phyloP scores from a whole-genome alignment of 148 eudicot genomes.

The Vaccinium vitisidaea region DNA sequence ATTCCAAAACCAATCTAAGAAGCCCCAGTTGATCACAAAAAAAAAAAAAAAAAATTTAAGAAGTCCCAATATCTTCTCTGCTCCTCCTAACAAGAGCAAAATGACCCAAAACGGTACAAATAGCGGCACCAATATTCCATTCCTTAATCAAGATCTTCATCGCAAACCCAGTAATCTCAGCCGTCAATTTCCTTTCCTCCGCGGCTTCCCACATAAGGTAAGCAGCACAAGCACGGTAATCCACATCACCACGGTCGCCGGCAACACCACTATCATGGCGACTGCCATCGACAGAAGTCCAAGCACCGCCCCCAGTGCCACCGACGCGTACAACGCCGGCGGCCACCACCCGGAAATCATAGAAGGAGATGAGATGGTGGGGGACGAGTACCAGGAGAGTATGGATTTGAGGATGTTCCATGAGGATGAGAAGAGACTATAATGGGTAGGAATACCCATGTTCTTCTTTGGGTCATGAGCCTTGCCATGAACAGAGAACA shows the following conservation, averaged over 20 bases:
- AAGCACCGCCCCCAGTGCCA: constrained; percentile 54
- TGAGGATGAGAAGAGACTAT: constrained; percentile 39
- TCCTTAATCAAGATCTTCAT: too few species aligned
- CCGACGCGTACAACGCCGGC: constrained; percentile 57
- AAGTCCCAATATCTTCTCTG: not conserved
- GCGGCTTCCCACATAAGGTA: constrained; percentile 36
- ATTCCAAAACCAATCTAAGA: too few species aligned
- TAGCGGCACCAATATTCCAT: too few species aligned
- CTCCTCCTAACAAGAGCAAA: too few species aligned
- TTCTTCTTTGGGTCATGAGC: constrained; percentile 44
- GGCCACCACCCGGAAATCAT: too few species aligned
- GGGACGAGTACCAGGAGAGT: constrained; percentile 36
- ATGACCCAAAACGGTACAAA: too few species aligned
- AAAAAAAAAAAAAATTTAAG: not conserved
- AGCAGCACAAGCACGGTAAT: constrained; percentile 53
- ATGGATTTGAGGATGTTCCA: constrained; percentile 49
- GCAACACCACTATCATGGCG: constrained; percentile 65
- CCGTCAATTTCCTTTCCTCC: constrained; percentile 53
- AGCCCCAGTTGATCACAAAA: too few species aligned
- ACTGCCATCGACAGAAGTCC: constrained; percentile 71
- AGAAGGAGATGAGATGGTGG: constrained; percentile 10
- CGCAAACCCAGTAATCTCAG: too few species aligned
- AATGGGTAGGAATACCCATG: constrained; percentile 45
- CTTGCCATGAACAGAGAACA: constrained; percentile 19
- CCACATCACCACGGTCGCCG: constrained; percentile 64